phyloP scores from a whole-genome alignment of 2,329 filamentous ascomycete genomes.

The Colletotrichum higginsianum region DNA sequence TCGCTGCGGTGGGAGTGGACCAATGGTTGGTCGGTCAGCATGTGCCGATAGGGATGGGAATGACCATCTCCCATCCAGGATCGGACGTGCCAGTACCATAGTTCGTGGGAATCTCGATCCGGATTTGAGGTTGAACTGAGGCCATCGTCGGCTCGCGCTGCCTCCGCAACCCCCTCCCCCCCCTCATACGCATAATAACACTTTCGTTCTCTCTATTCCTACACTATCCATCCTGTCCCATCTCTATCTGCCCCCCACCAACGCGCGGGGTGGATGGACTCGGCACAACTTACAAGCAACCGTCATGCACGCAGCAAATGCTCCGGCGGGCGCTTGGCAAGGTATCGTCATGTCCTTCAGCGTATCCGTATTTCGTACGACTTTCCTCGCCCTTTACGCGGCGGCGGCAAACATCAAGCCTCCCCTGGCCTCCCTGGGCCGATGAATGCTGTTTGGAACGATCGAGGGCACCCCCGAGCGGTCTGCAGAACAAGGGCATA shows the following conservation, averaged over 20 bases:
- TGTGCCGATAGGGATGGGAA: neutral
- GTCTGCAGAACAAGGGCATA: constrained; percentile 2
- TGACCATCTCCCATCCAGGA: constrained; percentile 10
- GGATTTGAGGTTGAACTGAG: constrained; percentile 7
- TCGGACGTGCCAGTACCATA: neutral
- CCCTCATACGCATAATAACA: too few relatives aligned
- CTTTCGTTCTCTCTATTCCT: too few relatives aligned
- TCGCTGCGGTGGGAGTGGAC: neutral
- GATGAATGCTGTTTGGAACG: constrained; percentile 8
- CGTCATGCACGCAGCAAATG: constrained; percentile 7
- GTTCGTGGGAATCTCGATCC: constrained; percentile 13
- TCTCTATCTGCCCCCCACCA: neutral
- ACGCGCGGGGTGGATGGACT: neutral
- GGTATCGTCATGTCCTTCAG: neutral
- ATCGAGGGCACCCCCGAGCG: neutral
- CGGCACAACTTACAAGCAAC: neutral
- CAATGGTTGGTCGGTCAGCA: neutral
- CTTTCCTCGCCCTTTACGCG: neutral
- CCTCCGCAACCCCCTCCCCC: neutral
- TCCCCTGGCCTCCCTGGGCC: neutral
- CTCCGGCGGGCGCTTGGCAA: neutral
- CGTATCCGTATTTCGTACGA: neutral
- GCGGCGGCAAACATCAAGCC: neutral
- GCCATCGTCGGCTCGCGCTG: constrained; percentile 25
- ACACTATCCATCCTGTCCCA: too few relatives aligned